These are phyloP conservation scores for Naegleria fowleri DNA, from an alignment of 208 protist species.

Conservation along the genomic window DNA sequence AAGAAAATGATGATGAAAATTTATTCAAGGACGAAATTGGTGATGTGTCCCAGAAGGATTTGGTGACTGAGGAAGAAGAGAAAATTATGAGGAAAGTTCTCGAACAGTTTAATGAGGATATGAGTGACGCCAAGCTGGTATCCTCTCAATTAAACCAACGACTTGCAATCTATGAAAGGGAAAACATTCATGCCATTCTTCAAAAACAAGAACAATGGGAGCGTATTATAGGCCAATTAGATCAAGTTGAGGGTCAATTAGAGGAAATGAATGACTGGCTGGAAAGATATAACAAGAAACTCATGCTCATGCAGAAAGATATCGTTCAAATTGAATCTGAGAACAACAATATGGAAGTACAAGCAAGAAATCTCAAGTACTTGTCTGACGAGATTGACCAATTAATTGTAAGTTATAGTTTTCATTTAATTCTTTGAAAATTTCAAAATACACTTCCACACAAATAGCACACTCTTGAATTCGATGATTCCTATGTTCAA, in stretches of 20 bases:
- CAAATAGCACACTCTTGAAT: background rate
- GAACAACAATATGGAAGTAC: slow-evolving; percentile 17
- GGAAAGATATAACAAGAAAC: slow-evolving; percentile 4
- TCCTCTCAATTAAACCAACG: background rate
- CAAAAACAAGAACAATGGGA: slow-evolving; percentile 19
- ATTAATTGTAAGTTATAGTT: background rate
- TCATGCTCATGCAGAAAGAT: slow-evolving; percentile 21
- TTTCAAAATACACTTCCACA: too few relatives aligned
- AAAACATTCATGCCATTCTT: slow-evolving; percentile 19
- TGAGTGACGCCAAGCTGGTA: background rate
- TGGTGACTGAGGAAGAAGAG: background rate
- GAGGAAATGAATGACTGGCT: slow-evolving; percentile 9
- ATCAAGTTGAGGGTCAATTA: background rate
- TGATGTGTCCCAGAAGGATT: background rate
- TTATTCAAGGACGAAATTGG: background rate
- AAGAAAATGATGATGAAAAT: slow-evolving; percentile 13
- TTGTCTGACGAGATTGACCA: background rate
- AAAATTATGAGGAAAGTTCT: slow-evolving; percentile 9
- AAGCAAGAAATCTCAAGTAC: background rate
- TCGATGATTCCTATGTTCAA: background rate
- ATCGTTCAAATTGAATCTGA: slow-evolving; percentile 23
- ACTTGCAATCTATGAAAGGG: background rate
- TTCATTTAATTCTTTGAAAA: background rate
- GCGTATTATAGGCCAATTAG: background rate
- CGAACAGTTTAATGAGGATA: slow-evolving; percentile 7